Base-by-base conservation (phyloP, 108 stramenopile species). In the Bacterosira constricta region DNA sequence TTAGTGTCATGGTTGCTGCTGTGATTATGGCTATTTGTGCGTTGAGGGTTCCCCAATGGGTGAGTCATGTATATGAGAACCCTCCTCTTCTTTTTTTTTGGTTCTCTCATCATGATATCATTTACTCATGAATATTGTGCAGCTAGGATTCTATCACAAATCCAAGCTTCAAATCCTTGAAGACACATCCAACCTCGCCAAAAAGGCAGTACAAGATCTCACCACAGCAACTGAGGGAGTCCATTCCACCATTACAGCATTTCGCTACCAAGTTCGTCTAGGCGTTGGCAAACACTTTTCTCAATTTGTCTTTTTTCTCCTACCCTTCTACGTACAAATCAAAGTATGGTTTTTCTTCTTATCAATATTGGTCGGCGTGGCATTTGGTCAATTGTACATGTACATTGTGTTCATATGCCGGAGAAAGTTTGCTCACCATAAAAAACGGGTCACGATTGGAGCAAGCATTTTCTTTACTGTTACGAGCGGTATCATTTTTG, bases 111-210 rank as follows among this genome's bases (percentile, higher is more conserved):
- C n/a, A n/a, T n/a, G n/a, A n/a, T n/a, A n/a, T n/a, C n/a, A n/a
- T n/a, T n/a, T n/a, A n/a, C n/a, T n/a, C n/a, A n/a, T n/a, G n/a
- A n/a, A n/a, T n/a, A n/a, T n/a, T n/a, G n/a, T n/a, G 9, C 50
- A 68, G 69, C 73, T 75, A 36, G 73, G 73, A 35, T 44, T 42
- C 25, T 75, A 75, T 35, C 73, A 47, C 35, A 75, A 59, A 50
- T 50, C 57, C 15, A 30, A 41, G 25, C 46, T 75, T 4, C 23
- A 41, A 11, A 39, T 63, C 17, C 47, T 75, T 25, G 3, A 31
- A 1, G 73, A 75, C 50, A 60, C 49, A 21, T 57, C 52, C 25
- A 44, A 38, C 44, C 64, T 65, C 35, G 55, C 73, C 18, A 15
- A 51, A 41, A 21, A 31, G 27, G 63, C 73, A 3, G 46, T 75